These are phyloP conservation scores for Neodidymelliopsis sp. DNA, from an alignment of 2,329 filamentous ascomycete genomes.

Conservation along the genomic window DNA sequence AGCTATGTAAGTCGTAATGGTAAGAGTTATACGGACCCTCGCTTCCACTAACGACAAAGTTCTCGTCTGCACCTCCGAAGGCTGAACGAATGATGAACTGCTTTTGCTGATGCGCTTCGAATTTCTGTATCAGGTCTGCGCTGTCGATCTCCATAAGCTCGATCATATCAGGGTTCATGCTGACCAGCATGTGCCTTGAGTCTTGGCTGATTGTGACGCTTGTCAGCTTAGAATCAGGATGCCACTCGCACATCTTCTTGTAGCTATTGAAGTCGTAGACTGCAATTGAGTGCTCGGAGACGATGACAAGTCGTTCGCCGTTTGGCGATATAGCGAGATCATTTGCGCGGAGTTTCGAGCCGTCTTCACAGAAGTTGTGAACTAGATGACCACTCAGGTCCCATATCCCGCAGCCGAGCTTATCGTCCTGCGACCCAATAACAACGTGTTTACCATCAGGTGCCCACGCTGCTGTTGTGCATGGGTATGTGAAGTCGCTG, in stretches of 20 bases:
- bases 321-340: conserved; percentile 85
- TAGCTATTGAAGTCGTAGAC: conserved; percentile 82
- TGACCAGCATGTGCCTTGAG: conserved; percentile 82
- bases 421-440: conserved; percentile 61
- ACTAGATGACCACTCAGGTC: conserved; percentile 67
- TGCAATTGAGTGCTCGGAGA: conserved; percentile 75
- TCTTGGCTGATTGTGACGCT: conserved; percentile 84
- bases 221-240: conserved; percentile 74
- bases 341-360: conserved; percentile 73
- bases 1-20: neutral
- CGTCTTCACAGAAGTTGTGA: conserved; percentile 68
- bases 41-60: conserved; percentile 89
- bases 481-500: conserved; percentile 78
- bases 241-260: conserved; percentile 77
- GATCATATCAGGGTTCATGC: conserved; percentile 78
- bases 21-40: conserved; percentile 68
- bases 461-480: conserved; percentile 90
- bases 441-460: conserved; percentile 79
- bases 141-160: conserved; percentile 80
- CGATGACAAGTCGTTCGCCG: conserved; percentile 79
- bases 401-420: conserved; percentile 59
- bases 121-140: conserved; percentile 75
- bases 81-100: conserved; percentile 80
- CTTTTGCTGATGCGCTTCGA: conserved; percentile 76
- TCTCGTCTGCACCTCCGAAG: conserved; percentile 91